These are phyloP conservation scores for Eurotiales sp. DNA, from an alignment of 2,329 filamentous ascomycete genomes.

Conservation along the genomic window DNA sequence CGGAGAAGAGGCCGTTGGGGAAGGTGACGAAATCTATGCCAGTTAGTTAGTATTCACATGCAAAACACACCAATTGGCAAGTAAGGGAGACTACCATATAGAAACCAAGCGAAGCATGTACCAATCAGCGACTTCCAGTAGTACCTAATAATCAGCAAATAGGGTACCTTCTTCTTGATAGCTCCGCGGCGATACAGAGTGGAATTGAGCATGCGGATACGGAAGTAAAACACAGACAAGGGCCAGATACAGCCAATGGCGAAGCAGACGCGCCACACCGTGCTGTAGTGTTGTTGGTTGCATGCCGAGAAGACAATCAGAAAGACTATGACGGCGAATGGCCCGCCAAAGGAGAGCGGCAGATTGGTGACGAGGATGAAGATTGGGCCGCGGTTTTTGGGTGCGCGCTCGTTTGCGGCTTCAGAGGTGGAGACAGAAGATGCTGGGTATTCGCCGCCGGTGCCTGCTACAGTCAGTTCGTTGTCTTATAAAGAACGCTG, in stretches of 20 bases:
- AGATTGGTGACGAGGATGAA: constrained; percentile 49
- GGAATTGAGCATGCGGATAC: constrained; percentile 52
- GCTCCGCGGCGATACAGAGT: constrained; percentile 51
- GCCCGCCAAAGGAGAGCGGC: constrained; percentile 38
- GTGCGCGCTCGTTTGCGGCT: constrained; percentile 46
- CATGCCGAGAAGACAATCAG: constrained; percentile 44
- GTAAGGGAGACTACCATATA: constrained; percentile 34
- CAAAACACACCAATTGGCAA: background rate
- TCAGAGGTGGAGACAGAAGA: constrained; percentile 46
- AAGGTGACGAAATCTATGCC: constrained; percentile 39
- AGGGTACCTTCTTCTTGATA: constrained; percentile 51
- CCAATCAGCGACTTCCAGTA: constrained; percentile 55
- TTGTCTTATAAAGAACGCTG: too few relatives aligned
- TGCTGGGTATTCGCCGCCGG: constrained; percentile 48
- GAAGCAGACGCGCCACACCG: constrained; percentile 49
- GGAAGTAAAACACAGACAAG: constrained; percentile 55
- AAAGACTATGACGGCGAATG: constrained; percentile 45
- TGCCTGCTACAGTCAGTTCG: constrained; percentile 18
- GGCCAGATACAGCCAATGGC: constrained; percentile 50
- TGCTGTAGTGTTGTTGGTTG: constrained; percentile 33
- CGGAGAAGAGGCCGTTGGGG: constrained; percentile 47
- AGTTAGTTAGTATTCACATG: background rate
- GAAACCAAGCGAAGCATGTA: constrained; percentile 55
- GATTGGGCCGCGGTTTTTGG: constrained; percentile 37
- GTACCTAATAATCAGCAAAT: constrained; percentile 48